A percentile compares a stretch with the other conserved stretches of the same genome.
phyloP scores from a whole-genome alignment of 768 basidiomycete species.

The Tricholoma hemisulphureum region DNA sequence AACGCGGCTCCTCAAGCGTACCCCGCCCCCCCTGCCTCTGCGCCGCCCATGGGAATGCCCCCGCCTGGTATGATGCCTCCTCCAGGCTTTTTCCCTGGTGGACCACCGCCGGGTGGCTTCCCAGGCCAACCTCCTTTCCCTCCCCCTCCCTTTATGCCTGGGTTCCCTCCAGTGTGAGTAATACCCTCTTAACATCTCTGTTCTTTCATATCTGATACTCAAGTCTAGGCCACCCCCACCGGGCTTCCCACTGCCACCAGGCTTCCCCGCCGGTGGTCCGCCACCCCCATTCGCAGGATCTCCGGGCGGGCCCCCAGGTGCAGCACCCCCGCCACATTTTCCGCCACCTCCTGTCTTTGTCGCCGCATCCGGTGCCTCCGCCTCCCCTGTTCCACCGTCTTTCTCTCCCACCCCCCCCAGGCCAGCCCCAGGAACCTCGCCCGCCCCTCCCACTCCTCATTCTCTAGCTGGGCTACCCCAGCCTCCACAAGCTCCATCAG shows the following conservation, averaged over 20 bases:
- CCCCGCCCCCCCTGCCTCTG: constrained; percentile 44
- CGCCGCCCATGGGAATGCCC: constrained; percentile 32
- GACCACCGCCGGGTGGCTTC: constrained; percentile 38
- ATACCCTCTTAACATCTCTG: not conserved
- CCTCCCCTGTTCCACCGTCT: constrained; percentile 10
- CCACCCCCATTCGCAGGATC: constrained; percentile 35
- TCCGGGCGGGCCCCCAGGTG: constrained; percentile 13
- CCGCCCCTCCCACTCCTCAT: not conserved
- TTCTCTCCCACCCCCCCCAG: constrained; percentile 14
- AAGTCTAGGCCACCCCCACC: constrained; percentile 46
- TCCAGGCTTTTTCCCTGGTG: constrained; percentile 42
- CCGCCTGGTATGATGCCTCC: constrained; percentile 44
- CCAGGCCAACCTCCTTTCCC: constrained; percentile 50
- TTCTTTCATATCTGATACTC: constrained; percentile 13
- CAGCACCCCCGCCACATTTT: constrained; percentile 22
- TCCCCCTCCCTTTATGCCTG: constrained; percentile 49
- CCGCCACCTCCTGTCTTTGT: constrained; percentile 19
- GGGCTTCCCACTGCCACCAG: constrained; percentile 53
- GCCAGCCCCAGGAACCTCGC: not conserved
- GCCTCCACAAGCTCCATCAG: constrained; percentile 8
- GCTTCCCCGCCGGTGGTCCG: constrained; percentile 35
- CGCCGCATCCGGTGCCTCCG: constrained; percentile 10
- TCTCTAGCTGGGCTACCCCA: constrained; percentile 8
- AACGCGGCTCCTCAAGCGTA: constrained; percentile 76
- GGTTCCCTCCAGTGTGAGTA: constrained; percentile 58